These are phyloP conservation scores for Globisporangium mamillatum DNA, from an alignment of 352 stramenopile species.

Conservation along the genomic window DNA sequence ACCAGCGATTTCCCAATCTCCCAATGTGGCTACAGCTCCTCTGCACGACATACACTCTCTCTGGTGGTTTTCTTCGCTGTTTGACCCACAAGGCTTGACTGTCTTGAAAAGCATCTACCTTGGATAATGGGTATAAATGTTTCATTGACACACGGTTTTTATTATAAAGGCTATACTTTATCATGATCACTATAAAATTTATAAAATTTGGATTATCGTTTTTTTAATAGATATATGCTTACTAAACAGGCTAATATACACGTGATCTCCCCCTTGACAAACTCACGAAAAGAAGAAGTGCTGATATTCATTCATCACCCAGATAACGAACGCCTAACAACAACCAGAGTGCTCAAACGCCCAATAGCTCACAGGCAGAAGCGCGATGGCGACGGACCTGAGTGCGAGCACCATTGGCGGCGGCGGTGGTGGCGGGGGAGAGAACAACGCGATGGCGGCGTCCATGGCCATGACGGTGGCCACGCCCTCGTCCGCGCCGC, in stretches of 20 bases:
- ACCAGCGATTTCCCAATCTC: background rate
- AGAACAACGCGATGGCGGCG: constrained; percentile 15
- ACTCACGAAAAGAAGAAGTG: constrained; percentile 1
- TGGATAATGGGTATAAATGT: background rate
- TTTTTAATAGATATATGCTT: too few species aligned
- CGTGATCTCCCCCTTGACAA: background rate
- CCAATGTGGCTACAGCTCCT: constrained; percentile 1
- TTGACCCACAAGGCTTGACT: background rate
- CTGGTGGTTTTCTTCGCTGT: background rate
- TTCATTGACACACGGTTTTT: background rate
- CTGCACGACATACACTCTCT: background rate
- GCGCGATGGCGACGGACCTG: constrained; percentile 43
- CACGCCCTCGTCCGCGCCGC: constrained; percentile 23
- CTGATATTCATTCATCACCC: background rate
- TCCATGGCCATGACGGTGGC: constrained; percentile 11
- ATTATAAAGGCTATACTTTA: background rate
- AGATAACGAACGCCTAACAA: background rate
- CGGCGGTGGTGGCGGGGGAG: constrained; percentile 3
- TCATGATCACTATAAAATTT: too few species aligned
- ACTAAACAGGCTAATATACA: too few species aligned
- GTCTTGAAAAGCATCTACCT: background rate
- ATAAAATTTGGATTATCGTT: background rate
- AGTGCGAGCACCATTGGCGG: constrained; percentile 50
- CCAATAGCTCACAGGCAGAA: background rate
- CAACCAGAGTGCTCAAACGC: background rate